These are phyloP conservation scores for Cylindricascospora bacillispora DNA, from an alignment of 1,139 yeast genomes.

Conservation along the genomic window DNA sequence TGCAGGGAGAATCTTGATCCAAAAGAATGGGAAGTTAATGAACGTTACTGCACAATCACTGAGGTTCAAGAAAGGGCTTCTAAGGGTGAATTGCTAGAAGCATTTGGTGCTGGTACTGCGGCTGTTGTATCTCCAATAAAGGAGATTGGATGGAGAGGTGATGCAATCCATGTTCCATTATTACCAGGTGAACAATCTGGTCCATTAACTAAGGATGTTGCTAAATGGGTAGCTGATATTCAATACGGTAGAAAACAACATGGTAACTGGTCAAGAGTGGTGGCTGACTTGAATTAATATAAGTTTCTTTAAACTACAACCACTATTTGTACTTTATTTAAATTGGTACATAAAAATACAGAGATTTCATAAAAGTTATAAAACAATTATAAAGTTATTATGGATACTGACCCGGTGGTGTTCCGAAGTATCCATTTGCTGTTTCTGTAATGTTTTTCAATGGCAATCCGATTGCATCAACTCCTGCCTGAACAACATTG, in stretches of 20 bases:
- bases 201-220: constrained; percentile 59
- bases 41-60: constrained; percentile 67
- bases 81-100: constrained; percentile 79
- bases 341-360: too few species aligned
- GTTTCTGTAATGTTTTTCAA: constrained; percentile 20
- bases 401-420: constrained; percentile 31
- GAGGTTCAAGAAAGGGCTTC: constrained; percentile 70
- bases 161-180: constrained; percentile 62
- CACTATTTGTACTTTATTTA: too few species aligned
- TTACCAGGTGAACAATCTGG: constrained; percentile 71
- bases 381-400: too few species aligned
- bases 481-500: constrained; percentile 31
- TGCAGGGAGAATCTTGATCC: constrained; percentile 63
- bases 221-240: constrained; percentile 74
- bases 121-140: constrained; percentile 92
- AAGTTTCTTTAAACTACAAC: too few species aligned
- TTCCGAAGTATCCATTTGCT: constrained; percentile 37
- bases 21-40: constrained; percentile 66
- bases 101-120: constrained; percentile 96
- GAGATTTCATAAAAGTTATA: too few species aligned
- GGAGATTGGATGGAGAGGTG: constrained; percentile 68
- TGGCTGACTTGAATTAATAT: constrained; percentile 24
- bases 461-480: constrained; percentile 28
- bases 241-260: constrained; percentile 78
- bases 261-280: constrained; percentile 29